Conservation (phyloP, 2,329 filamentous ascomycete genomes). For the Aspergillus piperis region DNA sequence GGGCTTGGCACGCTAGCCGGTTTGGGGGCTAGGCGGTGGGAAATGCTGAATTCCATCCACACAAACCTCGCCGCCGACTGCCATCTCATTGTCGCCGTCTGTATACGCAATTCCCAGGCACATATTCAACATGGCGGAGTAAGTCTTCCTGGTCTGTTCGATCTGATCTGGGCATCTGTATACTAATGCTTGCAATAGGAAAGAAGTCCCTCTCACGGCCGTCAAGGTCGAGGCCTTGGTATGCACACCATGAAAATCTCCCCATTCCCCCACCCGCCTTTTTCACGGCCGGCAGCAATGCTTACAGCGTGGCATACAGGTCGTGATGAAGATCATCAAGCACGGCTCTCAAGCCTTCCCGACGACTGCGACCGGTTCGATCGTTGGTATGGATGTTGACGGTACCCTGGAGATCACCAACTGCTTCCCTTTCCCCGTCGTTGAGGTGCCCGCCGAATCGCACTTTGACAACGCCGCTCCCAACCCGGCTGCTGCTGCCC, state of each 20-base stretch:
- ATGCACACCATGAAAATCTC: slow-evolving; percentile 46
- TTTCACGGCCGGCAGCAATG: slow-evolving; percentile 18
- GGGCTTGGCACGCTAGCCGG: slow-evolving; percentile 32
- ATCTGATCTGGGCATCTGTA: not conserved
- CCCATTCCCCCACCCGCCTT: slow-evolving; percentile 26
- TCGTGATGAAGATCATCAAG: slow-evolving; percentile 98
- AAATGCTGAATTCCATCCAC: slow-evolving; percentile 36
- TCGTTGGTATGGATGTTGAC: slow-evolving; percentile 90
- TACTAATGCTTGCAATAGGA: slow-evolving; percentile 44
- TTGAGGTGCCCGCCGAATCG: slow-evolving; percentile 69
- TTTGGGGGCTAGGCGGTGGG: slow-evolving; percentile 27
- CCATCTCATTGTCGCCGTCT: slow-evolving; percentile 21
- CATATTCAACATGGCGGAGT: slow-evolving; percentile 37
- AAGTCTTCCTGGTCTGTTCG: slow-evolving; percentile 11
- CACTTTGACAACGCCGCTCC: slow-evolving; percentile 71
- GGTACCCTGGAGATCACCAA: slow-evolving; percentile 88
- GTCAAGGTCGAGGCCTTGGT: slow-evolving; percentile 96
- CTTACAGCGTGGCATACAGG: slow-evolving; percentile 53
- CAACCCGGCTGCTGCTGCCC: slow-evolving; percentile 79
- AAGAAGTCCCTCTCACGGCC: slow-evolving; percentile 74
- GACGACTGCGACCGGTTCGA: slow-evolving; percentile 81
- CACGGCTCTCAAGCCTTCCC: slow-evolving; percentile 88
- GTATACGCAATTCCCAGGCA: slow-evolving; percentile 20
- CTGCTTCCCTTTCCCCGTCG: slow-evolving; percentile 86
- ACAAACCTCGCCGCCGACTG: slow-evolving; percentile 30